Base-by-base conservation (phyloP, 352 stramenopile species). In the Phytopythium helicoides region DNA sequence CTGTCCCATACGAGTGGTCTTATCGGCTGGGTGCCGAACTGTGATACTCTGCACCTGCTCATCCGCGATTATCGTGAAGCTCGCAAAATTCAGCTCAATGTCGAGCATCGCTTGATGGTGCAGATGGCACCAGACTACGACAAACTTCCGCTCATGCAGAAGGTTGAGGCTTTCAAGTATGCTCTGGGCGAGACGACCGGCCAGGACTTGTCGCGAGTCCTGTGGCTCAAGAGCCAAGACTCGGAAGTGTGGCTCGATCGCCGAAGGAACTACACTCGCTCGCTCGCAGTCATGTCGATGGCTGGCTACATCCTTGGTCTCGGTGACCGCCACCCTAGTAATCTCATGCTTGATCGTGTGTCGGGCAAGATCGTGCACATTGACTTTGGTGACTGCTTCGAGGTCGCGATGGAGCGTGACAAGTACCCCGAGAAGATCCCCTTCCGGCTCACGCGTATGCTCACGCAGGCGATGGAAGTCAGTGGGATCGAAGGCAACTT, bases 381-480 rank as follows among this genome's bases (percentile, higher is more conserved):
- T 59, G 96, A 99, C 60, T 99, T 99, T 66, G 96, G 96, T 25
- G 96, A 98, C 64, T 95, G 86, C 48, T 99, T 99, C 63, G 98
- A 99, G 73, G 97, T 99, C 39, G 97, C 97, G 18, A 99, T 99
- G 96, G 91, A 99, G 54, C 86, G 97, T 39, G 96, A 99, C 47
- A 99, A 99, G 73, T 99, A 98, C 63, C 98, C 98, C 1, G 98
- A 99, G 71, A 99, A 97, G 60, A 97, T 99, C 23, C 98, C 98
- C n/a, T 99, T 99, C 78, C 94, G 98, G 15, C 80, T 99, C 11
- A 99, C 98, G 36, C 86, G 98, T 31, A 99, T 99, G 97, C 82
- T 99, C 8, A 92, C 81, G 18, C 77, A 94, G 51, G 97, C 97
- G 19, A 99, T 99, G 98, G 98, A 99, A 75, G 97, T 99, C 40